Conservation (phyloP, 805 yeast species). For the Saturnispora bothae region DNA sequence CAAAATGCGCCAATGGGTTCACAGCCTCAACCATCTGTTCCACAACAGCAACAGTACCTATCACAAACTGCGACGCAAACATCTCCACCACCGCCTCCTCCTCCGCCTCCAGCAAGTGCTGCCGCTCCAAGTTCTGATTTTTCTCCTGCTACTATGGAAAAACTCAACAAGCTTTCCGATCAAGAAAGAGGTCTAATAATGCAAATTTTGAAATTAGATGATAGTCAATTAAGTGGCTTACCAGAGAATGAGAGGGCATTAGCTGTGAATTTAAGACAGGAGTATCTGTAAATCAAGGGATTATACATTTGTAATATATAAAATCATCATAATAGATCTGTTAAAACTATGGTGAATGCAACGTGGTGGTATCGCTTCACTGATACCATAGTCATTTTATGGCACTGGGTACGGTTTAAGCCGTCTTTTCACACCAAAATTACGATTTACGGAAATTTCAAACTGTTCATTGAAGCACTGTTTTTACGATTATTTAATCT, state of each 20-base stretch:
- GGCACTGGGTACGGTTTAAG: too few relatives aligned
- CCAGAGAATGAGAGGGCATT: constrained; percentile 44
- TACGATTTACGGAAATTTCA: too few relatives aligned
- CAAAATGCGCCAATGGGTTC: constrained; percentile 8
- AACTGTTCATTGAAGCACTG: too few relatives aligned
- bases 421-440: too few relatives aligned
- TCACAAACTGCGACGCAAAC: constrained; percentile 1
- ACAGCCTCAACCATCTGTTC: constrained; percentile 7
- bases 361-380: too few relatives aligned
- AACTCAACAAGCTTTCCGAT: constrained; percentile 40
- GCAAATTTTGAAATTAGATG: constrained; percentile 41
- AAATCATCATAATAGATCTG: too few relatives aligned
- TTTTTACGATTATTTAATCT: too few relatives aligned
- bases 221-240: constrained; percentile 37
- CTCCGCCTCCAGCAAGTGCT: constrained; percentile 21
- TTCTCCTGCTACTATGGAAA: constrained; percentile 38
- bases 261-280: constrained; percentile 45
- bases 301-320: too few relatives aligned
- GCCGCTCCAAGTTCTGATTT: constrained; percentile 16
- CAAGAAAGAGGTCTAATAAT: constrained; percentile 49
- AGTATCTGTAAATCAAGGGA: constrained; percentile 41
- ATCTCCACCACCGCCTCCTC: constrained; percentile 28
- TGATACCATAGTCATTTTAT: too few relatives aligned
- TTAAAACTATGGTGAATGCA: too few relatives aligned
- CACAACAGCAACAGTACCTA: constrained; percentile 1